phyloP scores from a whole-genome alignment of 768 basidiomycete genomes.

The Mycena rosella region DNA sequence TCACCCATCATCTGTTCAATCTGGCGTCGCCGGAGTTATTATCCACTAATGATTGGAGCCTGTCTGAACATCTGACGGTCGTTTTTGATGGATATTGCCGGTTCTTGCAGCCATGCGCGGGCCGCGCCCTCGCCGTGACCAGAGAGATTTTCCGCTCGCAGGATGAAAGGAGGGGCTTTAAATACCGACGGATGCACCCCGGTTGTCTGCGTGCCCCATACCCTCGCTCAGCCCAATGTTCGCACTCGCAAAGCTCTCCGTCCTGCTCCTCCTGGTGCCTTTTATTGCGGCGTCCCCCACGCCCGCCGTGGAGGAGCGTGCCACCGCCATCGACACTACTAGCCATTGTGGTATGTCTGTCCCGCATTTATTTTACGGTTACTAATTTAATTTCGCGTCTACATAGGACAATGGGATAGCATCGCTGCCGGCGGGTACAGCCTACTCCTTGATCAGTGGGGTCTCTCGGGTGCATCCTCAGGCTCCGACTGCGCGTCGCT shows the following conservation, averaged over 20 bases:
- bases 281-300: conserved; percentile 48
- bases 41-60: background rate
- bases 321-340: conserved; percentile 50
- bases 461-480: conserved; percentile 52
- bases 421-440: conserved; percentile 61
- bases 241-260: conserved; percentile 42
- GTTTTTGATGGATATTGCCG: background rate
- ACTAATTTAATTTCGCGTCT: background rate
- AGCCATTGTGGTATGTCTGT: conserved; percentile 51
- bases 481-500: conserved; percentile 67
- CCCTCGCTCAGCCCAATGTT: conserved; percentile 15
- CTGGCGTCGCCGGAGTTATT: background rate
- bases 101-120: conserved; percentile 1
- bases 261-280: conserved; percentile 46
- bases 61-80: conserved; percentile 24
- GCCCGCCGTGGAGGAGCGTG: conserved; percentile 42
- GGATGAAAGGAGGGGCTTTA: background rate
- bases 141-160: conserved; percentile 19
- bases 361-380: background rate
- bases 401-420: conserved; percentile 68
- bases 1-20: background rate
- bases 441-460: conserved; percentile 65
- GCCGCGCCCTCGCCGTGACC: conserved; percentile 29
- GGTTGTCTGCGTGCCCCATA: background rate
- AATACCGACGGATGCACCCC: conserved; percentile 3